phyloP scores from a whole-genome alignment of 768 basidiomycete species.

The Crassisporium funariophilum region DNA sequence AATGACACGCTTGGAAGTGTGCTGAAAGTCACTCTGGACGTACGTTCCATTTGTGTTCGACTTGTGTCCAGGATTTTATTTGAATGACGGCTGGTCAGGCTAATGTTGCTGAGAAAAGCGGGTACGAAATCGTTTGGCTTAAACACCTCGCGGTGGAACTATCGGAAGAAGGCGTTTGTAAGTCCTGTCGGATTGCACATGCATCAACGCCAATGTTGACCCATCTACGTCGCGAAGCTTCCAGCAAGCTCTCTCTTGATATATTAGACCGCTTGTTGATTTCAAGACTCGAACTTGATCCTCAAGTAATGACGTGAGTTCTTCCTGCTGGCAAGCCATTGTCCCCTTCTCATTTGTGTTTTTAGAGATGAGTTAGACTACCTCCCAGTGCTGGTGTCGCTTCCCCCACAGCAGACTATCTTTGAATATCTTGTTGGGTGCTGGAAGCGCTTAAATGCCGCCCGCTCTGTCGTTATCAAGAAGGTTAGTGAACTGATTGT shows the following conservation, averaged over 20 bases:
- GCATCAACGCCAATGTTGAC: slow-evolving; percentile 8
- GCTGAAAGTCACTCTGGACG: slow-evolving; percentile 79
- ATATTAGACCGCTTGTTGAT: slow-evolving; percentile 82
- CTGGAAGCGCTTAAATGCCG: slow-evolving; percentile 84
- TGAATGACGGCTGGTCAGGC: slow-evolving; percentile 39
- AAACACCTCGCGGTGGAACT: slow-evolving; percentile 75
- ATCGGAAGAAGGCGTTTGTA: slow-evolving; percentile 56
- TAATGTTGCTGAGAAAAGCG: slow-evolving; percentile 57
- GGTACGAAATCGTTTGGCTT: slow-evolving; percentile 80
- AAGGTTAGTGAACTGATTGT: slow-evolving; percentile 46
- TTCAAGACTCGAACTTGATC: slow-evolving; percentile 79
- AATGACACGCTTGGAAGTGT: slow-evolving; percentile 65
- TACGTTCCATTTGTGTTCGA: slow-evolving; percentile 42
- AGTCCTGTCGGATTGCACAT: slow-evolving; percentile 20
- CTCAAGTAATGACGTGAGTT: slow-evolving; percentile 68
- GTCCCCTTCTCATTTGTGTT: slow-evolving; percentile 8
- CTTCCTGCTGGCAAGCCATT: background rate
- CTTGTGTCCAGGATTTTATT: background rate
- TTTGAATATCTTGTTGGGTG: slow-evolving; percentile 90
- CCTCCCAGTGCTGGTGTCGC: slow-evolving; percentile 69
- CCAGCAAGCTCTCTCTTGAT: slow-evolving; percentile 52
- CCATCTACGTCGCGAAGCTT: slow-evolving; percentile 18
- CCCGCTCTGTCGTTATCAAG: slow-evolving; percentile 55
- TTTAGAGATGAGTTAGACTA: slow-evolving; percentile 75
- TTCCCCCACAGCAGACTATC: slow-evolving; percentile 76